Percentiles rank a stretch among this genome's conserved stretches.
phyloP scores from a whole-genome alignment of 2,329 filamentous ascomycete genomes.

The Ascochyta rabiei region DNA sequence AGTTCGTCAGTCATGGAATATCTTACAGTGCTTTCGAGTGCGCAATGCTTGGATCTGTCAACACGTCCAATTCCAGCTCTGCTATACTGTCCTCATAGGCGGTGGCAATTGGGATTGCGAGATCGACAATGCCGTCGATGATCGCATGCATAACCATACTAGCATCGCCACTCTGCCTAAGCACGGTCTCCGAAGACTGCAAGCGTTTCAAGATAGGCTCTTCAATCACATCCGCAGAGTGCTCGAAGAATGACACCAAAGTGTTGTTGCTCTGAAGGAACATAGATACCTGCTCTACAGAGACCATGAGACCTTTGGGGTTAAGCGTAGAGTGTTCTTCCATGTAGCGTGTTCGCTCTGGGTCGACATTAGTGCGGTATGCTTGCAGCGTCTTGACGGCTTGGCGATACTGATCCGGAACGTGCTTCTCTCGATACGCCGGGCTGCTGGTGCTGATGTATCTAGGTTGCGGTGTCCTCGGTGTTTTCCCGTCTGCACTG shows the following conservation, averaged over 20 bases:
- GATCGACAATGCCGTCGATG: slow-evolving; percentile 87
- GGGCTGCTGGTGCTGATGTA: slow-evolving; percentile 20
- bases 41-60: slow-evolving; percentile 77
- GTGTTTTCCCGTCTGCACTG: slow-evolving; percentile 47
- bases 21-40: slow-evolving; percentile 67
- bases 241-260: slow-evolving; percentile 92
- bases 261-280: slow-evolving; percentile 90
- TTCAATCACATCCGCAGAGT: slow-evolving; percentile 84
- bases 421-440: slow-evolving; percentile 9
- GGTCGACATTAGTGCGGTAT: slow-evolving; percentile 79
- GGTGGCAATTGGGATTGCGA: slow-evolving; percentile 80
- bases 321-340: slow-evolving; percentile 78
- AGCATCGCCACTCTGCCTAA: slow-evolving; percentile 83
- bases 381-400: slow-evolving; percentile 75
- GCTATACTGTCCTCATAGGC: slow-evolving; percentile 87
- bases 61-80: slow-evolving; percentile 83
- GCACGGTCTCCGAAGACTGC: slow-evolving; percentile 75
- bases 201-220: slow-evolving; percentile 79
- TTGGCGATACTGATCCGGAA: slow-evolving; percentile 12
- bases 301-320: slow-evolving; percentile 72
- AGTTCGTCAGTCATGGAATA: too few relatives aligned
- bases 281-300: slow-evolving; percentile 90
- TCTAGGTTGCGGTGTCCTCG: slow-evolving; percentile 36
- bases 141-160: slow-evolving; percentile 88
- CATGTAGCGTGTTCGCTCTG: slow-evolving; percentile 86